A percentile compares a stretch with the other conserved stretches of the same genome.
Conservation (phyloP, 441 rosid species). For the Bruguiera hainesii region DNA sequence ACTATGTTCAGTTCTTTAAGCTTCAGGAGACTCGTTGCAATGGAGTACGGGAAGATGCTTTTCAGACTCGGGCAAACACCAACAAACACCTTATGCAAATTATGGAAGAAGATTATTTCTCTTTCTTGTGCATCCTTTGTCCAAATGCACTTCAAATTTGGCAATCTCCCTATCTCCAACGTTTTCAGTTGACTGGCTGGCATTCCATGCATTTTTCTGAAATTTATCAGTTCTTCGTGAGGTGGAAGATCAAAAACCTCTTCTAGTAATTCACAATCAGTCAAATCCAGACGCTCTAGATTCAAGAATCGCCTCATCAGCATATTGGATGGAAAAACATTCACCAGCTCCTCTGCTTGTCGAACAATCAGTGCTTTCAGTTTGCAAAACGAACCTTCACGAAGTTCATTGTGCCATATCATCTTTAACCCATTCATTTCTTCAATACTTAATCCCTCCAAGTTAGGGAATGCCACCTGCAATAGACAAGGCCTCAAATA, state of each 20-base stretch:
- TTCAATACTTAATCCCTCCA: no score
- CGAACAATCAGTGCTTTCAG: no score
- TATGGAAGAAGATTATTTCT: constrained; percentile 10
- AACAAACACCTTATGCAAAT: constrained; percentile 2
- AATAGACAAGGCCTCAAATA: no score
- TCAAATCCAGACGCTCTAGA: neutral
- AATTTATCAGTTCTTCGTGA: no score
- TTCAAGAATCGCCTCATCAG: neutral
- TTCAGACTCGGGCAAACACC: constrained; percentile 2
- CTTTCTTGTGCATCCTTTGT: constrained; percentile 12
- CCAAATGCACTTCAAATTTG: constrained; percentile 23
- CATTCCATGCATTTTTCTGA: no score
- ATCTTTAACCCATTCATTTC: no score
- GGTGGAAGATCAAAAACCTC: constrained; percentile 1
- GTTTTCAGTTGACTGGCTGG: no score
- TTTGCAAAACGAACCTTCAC: no score
- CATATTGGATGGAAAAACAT: constrained; percentile 14
- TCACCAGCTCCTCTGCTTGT: no score
- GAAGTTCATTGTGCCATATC: no score
- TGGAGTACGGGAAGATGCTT: constrained; percentile 21
- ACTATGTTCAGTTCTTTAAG: neutral
- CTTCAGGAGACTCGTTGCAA: constrained; percentile 11
- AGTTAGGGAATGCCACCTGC: no score
- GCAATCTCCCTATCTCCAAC: neutral
- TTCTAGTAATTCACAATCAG: neutral